phyloP scores from a whole-genome alignment of 306 rosid genomes.

The Prinsepia uniflora region DNA sequence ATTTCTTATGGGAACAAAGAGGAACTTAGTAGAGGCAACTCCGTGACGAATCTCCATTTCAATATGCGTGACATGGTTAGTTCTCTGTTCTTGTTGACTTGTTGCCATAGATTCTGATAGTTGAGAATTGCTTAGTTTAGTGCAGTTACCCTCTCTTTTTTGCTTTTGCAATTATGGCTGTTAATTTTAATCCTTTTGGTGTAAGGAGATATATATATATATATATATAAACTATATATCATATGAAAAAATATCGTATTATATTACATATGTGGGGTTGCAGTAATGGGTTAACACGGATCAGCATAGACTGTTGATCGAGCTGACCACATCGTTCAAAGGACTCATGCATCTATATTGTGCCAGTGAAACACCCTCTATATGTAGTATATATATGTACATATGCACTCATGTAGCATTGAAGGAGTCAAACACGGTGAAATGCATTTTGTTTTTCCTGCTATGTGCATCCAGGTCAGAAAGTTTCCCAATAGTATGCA shows the following conservation, averaged over 20 bases:
- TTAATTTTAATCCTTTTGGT: background rate
- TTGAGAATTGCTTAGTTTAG: background rate
- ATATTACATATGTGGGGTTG: no score
- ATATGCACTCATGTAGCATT: background rate
- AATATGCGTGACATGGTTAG: conserved; percentile 96
- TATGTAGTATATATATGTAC: background rate
- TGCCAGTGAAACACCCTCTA: background rate
- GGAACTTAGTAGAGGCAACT: conserved; percentile 65
- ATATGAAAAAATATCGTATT: no score
- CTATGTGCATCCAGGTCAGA: background rate
- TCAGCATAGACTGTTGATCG: background rate
- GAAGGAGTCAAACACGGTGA: background rate
- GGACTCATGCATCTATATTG: background rate
- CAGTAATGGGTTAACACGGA: background rate
- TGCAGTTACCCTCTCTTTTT: background rate
- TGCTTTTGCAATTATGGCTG: background rate
- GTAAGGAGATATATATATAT: background rate
- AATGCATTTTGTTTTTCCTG: background rate
- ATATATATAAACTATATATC: background rate
- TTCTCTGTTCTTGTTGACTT: conserved; percentile 22
- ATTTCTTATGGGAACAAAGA: conserved; percentile 72
- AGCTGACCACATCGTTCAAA: background rate
- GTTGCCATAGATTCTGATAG: background rate
- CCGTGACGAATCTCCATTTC: conserved; percentile 85
- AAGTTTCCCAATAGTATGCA: conserved; percentile 5